Percentiles rank a stretch among this genome's conserved stretches.
These are phyloP conservation scores for Quercus lobata DNA, from an alignment of 331 rosid genomes.

Conservation along the genomic window DNA sequence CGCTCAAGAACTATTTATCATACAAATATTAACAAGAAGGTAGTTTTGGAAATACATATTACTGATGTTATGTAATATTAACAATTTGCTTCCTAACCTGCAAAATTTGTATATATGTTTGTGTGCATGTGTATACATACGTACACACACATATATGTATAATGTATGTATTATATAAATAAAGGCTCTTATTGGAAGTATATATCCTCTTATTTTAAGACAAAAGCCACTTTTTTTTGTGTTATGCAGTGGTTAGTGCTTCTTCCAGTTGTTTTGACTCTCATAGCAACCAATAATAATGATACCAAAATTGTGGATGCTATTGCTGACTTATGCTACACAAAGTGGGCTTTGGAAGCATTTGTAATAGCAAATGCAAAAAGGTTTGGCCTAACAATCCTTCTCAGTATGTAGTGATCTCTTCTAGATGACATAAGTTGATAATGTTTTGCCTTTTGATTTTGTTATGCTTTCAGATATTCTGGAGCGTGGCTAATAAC, in stretches of 20 bases:
- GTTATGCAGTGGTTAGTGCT: conserved; percentile 88
- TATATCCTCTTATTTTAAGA: background rate
- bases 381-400: conserved; percentile 41
- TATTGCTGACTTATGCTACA: conserved; percentile 57
- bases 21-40: too few relatives aligned
- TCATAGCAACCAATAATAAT: conserved; percentile 55
- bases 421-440: background rate
- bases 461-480: conserved; percentile 43
- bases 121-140: too few relatives aligned
- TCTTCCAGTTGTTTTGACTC: conserved; percentile 93
- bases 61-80: too few relatives aligned
- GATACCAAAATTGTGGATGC: conserved; percentile 32
- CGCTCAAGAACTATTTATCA: too few relatives aligned
- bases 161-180: background rate
- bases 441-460: background rate
- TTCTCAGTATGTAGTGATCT: background rate
- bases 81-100: background rate
- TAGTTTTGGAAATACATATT: too few relatives aligned
- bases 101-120: background rate
- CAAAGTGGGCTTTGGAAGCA: conserved; percentile 99
- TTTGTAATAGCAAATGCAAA: conserved; percentile 88
- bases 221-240: conserved; percentile 11
- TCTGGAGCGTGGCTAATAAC: conserved; percentile 89
- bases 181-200: background rate
- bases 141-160: too few relatives aligned